Conservation (phyloP, 2,329 filamentous ascomycete genomes). For the Colletotrichum chrysophilum region DNA sequence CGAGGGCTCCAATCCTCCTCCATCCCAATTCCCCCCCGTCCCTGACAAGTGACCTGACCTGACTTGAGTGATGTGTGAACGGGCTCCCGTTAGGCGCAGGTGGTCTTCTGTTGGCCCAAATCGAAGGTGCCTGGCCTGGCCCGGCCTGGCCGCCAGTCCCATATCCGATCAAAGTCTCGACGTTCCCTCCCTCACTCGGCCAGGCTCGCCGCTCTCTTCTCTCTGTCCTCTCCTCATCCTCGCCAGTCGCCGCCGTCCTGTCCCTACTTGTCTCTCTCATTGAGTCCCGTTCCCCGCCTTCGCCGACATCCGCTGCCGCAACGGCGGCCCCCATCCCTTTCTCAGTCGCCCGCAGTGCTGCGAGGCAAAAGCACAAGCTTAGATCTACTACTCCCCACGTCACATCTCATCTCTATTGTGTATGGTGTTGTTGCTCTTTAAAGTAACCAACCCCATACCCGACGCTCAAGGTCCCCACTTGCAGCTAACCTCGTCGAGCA, state of each 20-base stretch:
- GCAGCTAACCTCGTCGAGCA: slow-evolving; percentile 7
- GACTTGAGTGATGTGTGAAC: not conserved
- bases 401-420: slow-evolving; percentile 15
- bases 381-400: slow-evolving; percentile 5
- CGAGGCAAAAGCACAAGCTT: not conserved
- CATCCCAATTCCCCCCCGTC: not conserved
- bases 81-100: not conserved
- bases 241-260: not conserved
- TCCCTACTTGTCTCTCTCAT: slow-evolving; percentile 9
- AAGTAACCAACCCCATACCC: slow-evolving; percentile 18
- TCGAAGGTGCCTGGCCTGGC: not conserved
- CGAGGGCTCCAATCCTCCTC: not conserved
- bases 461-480: slow-evolving; percentile 16
- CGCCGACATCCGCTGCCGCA: slow-evolving; percentile 14
- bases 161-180: slow-evolving; percentile 21
- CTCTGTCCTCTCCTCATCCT: slow-evolving; percentile 12
- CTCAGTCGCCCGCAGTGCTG: not conserved
- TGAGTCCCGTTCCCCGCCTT: slow-evolving; percentile 3
- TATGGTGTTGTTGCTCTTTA: slow-evolving; percentile 13
- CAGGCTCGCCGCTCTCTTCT: slow-evolving; percentile 12
- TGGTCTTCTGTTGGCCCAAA: not conserved
- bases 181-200: slow-evolving; percentile 15
- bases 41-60: not conserved
- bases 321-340: not conserved
- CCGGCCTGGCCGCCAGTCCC: slow-evolving; percentile 12